Evolutionary conservation across 768 basidiomycete species (phyloP).

Genomic region (Phylloporus sp.): DNA sequence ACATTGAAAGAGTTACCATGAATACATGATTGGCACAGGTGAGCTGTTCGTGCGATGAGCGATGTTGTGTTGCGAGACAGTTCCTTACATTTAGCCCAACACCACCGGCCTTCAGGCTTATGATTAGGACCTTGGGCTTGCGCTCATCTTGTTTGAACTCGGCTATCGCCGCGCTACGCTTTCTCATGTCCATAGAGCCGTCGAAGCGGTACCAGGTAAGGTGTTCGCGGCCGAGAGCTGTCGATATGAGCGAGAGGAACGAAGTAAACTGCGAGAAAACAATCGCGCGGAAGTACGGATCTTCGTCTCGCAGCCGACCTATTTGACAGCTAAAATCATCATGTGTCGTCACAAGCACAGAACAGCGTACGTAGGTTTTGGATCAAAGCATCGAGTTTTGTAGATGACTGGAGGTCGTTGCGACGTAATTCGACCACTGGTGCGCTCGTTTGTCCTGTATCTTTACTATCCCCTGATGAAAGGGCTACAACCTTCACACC

Average conservation of each 20-base stretch:
- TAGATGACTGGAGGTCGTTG: constrained; percentile 86
- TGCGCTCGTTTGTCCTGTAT: constrained; percentile 22
- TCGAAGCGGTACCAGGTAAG: constrained; percentile 81
- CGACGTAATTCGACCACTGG: constrained; percentile 58
- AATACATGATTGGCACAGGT: constrained; percentile 83
- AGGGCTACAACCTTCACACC: background rate
- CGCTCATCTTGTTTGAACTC: constrained; percentile 70
- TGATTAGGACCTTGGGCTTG: constrained; percentile 70
- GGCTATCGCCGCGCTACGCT: constrained; percentile 67
- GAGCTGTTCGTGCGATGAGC: constrained; percentile 38
- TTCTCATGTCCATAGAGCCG: constrained; percentile 87
- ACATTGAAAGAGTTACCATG: constrained; percentile 52
- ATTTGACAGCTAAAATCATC: constrained; percentile 5
- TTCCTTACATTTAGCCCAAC: constrained; percentile 77
- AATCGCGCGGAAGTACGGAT: constrained; percentile 76
- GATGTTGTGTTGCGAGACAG: background rate
- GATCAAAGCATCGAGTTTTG: constrained; percentile 84
- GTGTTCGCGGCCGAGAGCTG: constrained; percentile 62
- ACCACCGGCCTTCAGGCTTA: constrained; percentile 88
- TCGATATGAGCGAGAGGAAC: constrained; percentile 80
- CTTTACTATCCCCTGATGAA: constrained; percentile 12
- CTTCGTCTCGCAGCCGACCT: constrained; percentile 65
- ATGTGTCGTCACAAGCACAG: background rate
- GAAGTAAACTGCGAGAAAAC: constrained; percentile 91
- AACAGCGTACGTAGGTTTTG: constrained; percentile 57